phyloP scores from a whole-genome alignment of 2,329 filamentous ascomycete genomes.

The Acarospora socialis region DNA sequence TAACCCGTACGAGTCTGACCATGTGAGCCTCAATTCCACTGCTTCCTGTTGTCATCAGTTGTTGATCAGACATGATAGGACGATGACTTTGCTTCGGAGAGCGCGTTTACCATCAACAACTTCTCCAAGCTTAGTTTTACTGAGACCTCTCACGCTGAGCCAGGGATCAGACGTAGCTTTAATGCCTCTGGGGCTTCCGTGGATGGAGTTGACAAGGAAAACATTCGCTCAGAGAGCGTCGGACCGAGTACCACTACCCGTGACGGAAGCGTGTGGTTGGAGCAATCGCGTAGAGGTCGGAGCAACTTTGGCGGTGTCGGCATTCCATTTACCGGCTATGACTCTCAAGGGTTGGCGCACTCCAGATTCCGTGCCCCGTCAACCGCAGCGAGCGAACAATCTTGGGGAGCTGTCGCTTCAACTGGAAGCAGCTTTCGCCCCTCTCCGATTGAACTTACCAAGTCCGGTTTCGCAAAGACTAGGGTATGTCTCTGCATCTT shows the following conservation, averaged over 20 bases:
- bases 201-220: slow-evolving; percentile 10
- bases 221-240: slow-evolving; percentile 5
- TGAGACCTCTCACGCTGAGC: neutral
- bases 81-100: slow-evolving; percentile 5
- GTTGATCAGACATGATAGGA: neutral
- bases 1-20: slow-evolving; percentile 12
- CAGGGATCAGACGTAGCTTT: neutral
- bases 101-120: slow-evolving; percentile 1
- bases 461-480: too few relatives aligned
- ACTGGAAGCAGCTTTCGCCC: neutral
- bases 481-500: too few relatives aligned
- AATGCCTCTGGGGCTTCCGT: neutral
- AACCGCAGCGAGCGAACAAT: slow-evolving; percentile 5
- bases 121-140: too few relatives aligned
- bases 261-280: slow-evolving; percentile 10
- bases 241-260: slow-evolving; percentile 3
- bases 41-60: neutral
- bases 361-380: slow-evolving; percentile 9
- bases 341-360: slow-evolving; percentile 14
- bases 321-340: slow-evolving; percentile 14
- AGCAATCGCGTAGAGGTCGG: slow-evolving; percentile 6
- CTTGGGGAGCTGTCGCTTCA: neutral
- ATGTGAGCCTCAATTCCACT: neutral
- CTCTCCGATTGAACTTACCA: too few relatives aligned
- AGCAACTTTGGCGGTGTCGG: slow-evolving; percentile 5